Conservation (phyloP, 352 stramenopile species). For the Phytophthora palmivora region DNA sequence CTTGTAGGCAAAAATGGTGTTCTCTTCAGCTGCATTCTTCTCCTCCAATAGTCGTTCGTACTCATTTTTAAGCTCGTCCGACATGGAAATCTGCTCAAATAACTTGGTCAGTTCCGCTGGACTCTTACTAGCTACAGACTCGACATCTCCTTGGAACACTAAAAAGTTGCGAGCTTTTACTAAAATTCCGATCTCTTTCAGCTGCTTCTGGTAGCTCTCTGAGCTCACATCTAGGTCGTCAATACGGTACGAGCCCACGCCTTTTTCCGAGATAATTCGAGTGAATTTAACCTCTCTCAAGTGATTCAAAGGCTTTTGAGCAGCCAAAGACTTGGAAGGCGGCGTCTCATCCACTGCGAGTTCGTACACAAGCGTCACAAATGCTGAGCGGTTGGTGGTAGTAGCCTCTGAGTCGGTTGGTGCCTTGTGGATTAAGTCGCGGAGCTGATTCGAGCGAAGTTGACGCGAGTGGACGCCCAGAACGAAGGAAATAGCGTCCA, state of each 20-base stretch:
- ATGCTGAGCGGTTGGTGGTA: conserved; percentile 60
- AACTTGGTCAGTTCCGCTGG: conserved; percentile 96
- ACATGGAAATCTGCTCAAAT: conserved; percentile 97
- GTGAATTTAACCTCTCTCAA: conserved; percentile 90
- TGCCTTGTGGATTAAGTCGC: conserved; percentile 95
- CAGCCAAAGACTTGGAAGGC: conserved; percentile 37
- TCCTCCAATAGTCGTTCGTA: conserved; percentile 85
- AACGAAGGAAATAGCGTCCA: conserved; percentile 98
- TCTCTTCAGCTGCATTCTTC: conserved; percentile 95
- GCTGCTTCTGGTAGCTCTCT: conserved; percentile 93
- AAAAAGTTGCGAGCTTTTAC: conserved; percentile 99
- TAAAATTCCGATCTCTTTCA: conserved; percentile 97
- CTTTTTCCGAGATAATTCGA: conserved; percentile 93
- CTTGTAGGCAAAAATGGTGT: conserved; percentile 95
- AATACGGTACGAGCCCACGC: conserved; percentile 86
- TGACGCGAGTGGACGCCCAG: conserved; percentile 97
- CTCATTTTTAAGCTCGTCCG: conserved; percentile 80
- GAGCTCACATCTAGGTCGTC: conserved; percentile 84
- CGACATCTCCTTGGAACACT: conserved; percentile 99
- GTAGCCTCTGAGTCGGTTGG: conserved; percentile 57
- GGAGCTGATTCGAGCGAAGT: conserved; percentile 95
- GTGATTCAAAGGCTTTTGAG: not conserved
- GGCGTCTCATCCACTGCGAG: conserved; percentile 67
- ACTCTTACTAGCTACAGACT: conserved; percentile 96
- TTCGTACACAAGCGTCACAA: conserved; percentile 96